Evolutionary conservation across 495 filamentous ascomycete genomes (phyloP), one percentile per base, ranked within the genome.

Genomic region (Parachaetomium inaequale): DNA sequence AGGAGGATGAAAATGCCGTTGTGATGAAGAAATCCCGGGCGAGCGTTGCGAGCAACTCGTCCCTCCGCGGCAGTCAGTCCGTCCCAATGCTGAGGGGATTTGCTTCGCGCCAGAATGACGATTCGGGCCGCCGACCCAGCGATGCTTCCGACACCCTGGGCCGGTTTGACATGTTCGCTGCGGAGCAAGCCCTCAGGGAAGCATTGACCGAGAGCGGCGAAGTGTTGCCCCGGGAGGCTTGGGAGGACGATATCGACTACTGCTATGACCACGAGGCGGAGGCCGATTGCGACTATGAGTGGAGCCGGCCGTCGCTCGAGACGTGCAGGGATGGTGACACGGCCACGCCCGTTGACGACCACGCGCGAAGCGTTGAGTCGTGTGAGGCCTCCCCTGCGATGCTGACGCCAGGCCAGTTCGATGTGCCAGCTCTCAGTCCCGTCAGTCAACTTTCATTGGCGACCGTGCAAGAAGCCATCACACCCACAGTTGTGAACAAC

Each of bases 161-260:
- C 17, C 67, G 63, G 25, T 71, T 77, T 23, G 74, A 77, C 51
- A 36, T 77, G 28, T 53, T 71, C n/a, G 70, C 72, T 7, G 70
- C 71, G 7, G 73, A 74, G 58, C 69, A 68, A 11, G 68, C 71
- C 7, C 62, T 75, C 21, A 65, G 61, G 45, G 69, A 60, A 14
- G 67, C 64, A 8, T 17, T 71, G 34, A 70, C 68, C 4, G 69
- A 79, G 17, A 62, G 73, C 53, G 70, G 82, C 28, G 83, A 86
- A n/a, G 59, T 65, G 4, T 29, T 68, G 8, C 28, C 58, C 7
- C 68, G 69, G 40, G 82, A 86, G 47, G 87, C 81, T 23, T 98
- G 93, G 93, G 93, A 98, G 68, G 90, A 92, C 46, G 92, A 93
- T 66, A 93, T 98, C 66, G 93, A 96, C 71, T 97, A 89, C 72